Evolutionary conservation across 2,329 filamentous ascomycete genomes (phyloP).

Genomic region (Penicillium sp.): DNA sequence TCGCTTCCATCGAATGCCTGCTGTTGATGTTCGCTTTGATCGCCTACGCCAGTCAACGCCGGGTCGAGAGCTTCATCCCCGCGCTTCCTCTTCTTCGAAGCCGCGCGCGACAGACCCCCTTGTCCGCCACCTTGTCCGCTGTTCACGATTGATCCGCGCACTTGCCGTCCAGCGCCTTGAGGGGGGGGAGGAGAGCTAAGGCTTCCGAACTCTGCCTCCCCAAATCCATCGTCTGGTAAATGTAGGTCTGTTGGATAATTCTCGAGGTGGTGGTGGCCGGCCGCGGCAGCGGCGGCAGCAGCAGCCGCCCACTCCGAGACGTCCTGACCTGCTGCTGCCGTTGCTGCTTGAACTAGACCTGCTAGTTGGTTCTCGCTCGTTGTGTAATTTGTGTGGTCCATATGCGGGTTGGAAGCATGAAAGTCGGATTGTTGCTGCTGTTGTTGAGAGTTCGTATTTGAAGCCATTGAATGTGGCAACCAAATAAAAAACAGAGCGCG

Average conservation of each 20-base stretch:
- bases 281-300: conserved; percentile 41
- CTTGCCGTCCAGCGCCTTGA: conserved; percentile 19
- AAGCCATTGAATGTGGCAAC: not conserved
- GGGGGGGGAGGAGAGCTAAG: conserved; percentile 18
- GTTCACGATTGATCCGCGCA: conserved; percentile 23
- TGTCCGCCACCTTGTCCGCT: conserved; percentile 26
- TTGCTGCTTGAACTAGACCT: conserved; percentile 44
- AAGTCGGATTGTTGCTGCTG: conserved; percentile 28
- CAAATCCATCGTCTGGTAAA: conserved; percentile 38
- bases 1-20: conserved; percentile 27
- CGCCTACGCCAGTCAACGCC: conserved; percentile 25
- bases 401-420: conserved; percentile 22
- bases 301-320: conserved; percentile 41
- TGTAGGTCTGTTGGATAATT: conserved; percentile 37
- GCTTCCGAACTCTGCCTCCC: conserved; percentile 30
- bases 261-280: conserved; percentile 42
- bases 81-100: conserved; percentile 40
- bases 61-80: conserved; percentile 37
- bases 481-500: not conserved
- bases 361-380: conserved; percentile 43
- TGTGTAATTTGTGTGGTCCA: conserved; percentile 34
- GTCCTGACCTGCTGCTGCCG: conserved; percentile 40
- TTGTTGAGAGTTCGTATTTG: conserved; percentile 23
- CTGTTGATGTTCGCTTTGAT: conserved; percentile 15
- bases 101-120: conserved; percentile 30